Base-by-base conservation (phyloP, 2,329 filamentous ascomycete genomes). In the Bipolaris oryzae region DNA sequence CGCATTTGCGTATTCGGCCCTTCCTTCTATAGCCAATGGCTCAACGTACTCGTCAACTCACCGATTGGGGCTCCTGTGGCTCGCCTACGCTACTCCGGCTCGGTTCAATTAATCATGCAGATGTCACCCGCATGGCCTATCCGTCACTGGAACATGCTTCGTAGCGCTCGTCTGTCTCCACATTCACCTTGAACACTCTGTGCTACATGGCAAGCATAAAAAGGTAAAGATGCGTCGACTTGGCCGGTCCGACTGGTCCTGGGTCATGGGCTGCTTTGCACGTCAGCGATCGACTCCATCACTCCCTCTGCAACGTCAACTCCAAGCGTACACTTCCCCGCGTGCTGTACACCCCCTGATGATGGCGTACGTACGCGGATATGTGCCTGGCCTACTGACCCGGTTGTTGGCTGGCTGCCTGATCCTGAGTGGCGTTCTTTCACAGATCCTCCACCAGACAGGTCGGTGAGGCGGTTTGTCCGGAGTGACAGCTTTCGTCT, bases 41-140 rank as follows among this genome's bases (percentile, higher is more conserved):
- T 43, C 35, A 20, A 45, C 54, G 57, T 37, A 18, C 47, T 54
- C 62, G 57, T 55, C 61, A 56, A 57, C 57, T 58, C 34, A 50
- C 58, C 60, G 58, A 59, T 58, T 48, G 55, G 49, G 55, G 62
- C 45, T 51, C 57, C 62, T 64, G 62, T 58, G 59, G 60, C 61
- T 66, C 62, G 55, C 61, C 58, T 58, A 55, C 62, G 60, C 66
- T 60, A 63, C 64, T 65, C 62, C 63, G 62, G 67, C 50, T 54
- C 28, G 33, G 43, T 54, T 53, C 72, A 70, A 66, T 68, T 58
- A 69, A 70, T 70, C 70, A 61, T 75, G 74, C 73, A 75, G 70
- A 67, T 67, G 72, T 71, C 72, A 76, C 74, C 69, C 70, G 74
- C 74, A 75, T 74, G 55, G 51, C 55, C 52, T 62, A 54, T 61